These are phyloP conservation scores for Nemania sp. DNA, from an alignment of 2,329 filamentous ascomycete genomes.

Conservation along the genomic window DNA sequence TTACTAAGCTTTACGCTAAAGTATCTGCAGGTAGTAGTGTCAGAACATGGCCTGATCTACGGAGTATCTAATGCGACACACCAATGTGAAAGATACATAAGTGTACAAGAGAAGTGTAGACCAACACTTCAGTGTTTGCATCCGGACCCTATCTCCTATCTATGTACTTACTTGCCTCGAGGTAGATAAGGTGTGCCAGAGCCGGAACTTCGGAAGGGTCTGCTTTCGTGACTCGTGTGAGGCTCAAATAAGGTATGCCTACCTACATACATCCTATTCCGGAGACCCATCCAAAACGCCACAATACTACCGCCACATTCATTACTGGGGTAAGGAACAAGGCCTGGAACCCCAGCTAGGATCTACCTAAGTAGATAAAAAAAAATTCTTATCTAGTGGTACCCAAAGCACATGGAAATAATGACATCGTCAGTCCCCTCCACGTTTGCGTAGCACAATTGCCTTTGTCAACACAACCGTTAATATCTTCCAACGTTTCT, in stretches of 20 bases:
- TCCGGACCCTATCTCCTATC: not conserved
- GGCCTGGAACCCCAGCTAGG: not conserved
- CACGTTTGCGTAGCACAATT: conserved; percentile 1
- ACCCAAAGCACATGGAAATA: conserved; percentile 2
- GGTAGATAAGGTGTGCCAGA: no score
- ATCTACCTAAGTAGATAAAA: not conserved
- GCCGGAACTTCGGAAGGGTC: no score
- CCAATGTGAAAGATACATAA: not conserved
- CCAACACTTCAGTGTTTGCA: not conserved
- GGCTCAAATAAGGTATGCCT: conserved; percentile 31
- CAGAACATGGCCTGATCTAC: not conserved
- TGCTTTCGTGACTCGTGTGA: not conserved
- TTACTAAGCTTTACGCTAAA: conserved; percentile 23
- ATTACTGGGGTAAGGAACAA: not conserved
- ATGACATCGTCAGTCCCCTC: conserved; percentile 16
- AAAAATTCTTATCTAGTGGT: conserved; percentile 5
- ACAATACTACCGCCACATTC: conserved; percentile 27
- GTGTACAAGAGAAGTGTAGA: conserved; percentile 1
- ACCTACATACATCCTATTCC: not conserved
- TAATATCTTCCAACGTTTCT: not conserved
- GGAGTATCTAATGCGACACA: no score
- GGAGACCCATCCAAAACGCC: conserved; percentile 18
- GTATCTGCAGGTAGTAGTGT: not conserved
- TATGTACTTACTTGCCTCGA: no score
- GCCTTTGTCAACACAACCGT: not conserved